phyloP scores from a whole-genome alignment of 78 protist genomes.

The Tieghemostelium lacteum region DNA sequence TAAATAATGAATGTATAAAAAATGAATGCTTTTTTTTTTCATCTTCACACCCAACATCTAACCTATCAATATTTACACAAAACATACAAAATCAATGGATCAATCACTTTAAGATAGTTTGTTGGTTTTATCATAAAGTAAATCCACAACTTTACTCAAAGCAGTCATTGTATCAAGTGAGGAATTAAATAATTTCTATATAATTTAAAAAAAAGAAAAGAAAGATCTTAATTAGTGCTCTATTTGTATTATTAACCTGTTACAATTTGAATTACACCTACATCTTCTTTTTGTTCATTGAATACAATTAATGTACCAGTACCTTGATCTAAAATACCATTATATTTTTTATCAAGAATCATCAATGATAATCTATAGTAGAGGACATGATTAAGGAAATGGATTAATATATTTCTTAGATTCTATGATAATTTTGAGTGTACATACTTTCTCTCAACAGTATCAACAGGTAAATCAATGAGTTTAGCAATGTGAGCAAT shows the following conservation, averaged over 20 bases:
- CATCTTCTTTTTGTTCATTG: slow-evolving; percentile 81
- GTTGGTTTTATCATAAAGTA: slow-evolving; percentile 88
- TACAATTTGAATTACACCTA: slow-evolving; percentile 3
- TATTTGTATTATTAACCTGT: background rate
- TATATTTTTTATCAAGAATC: slow-evolving; percentile 96
- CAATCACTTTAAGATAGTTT: slow-evolving; percentile 55
- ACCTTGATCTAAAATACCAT: slow-evolving; percentile 98
- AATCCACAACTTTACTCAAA: slow-evolving; percentile 89
- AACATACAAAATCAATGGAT: background rate
- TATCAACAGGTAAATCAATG: slow-evolving; percentile 84
- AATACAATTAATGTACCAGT: slow-evolving; percentile 93
- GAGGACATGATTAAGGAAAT: background rate
- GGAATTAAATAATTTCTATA: slow-evolving; percentile 72
- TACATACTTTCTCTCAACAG: slow-evolving; percentile 88
- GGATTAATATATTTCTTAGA: background rate
- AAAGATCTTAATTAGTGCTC: background rate
- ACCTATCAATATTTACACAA: too few species aligned
- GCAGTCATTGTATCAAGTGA: slow-evolving; percentile 88
- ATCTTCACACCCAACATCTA: too few species aligned
- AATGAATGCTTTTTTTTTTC: too few species aligned
- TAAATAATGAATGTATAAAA: too few species aligned
- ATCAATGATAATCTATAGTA: slow-evolving; percentile 90
- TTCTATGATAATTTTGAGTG: background rate
- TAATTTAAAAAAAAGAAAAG: background rate
- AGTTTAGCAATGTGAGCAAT: slow-evolving; percentile 90